phyloP scores from a whole-genome alignment of 2,329 filamentous ascomycete genomes.

The Bipolaris victoriae region DNA sequence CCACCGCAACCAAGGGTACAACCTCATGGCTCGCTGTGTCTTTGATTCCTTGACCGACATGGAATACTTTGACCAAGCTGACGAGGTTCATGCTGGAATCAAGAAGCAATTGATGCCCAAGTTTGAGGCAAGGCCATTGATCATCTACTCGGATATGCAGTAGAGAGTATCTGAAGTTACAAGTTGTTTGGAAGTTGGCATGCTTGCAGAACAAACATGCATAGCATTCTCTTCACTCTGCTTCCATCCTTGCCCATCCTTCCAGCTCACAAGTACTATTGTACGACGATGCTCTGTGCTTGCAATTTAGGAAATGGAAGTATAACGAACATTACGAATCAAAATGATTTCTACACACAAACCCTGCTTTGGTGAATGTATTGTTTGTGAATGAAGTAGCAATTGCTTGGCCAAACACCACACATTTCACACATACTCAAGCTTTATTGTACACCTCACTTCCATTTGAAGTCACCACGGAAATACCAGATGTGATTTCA shows the following conservation, averaged over 20 bases:
- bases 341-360: background rate
- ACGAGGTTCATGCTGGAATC: conserved; percentile 61
- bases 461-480: background rate
- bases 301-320: background rate
- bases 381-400: background rate
- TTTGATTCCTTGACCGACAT: conserved; percentile 72
- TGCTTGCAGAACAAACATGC: background rate
- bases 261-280: background rate
- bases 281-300: background rate
- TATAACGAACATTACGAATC: background rate
- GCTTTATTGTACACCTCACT: background rate
- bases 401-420: background rate
- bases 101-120: conserved; percentile 47
- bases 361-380: background rate
- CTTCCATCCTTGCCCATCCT: background rate
- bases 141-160: conserved; percentile 35
- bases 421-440: background rate
- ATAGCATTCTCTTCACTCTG: background rate
- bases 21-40: conserved; percentile 65
- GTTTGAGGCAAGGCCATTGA: conserved; percentile 34
- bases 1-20: conserved; percentile 69
- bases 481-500: too few species aligned
- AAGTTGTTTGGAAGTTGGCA: background rate
- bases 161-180: background rate
- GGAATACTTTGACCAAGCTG: conserved; percentile 70